Evolutionary conservation across 2,329 filamentous ascomycete genomes (phyloP).

Genomic region (Aspergillus felis): DNA sequence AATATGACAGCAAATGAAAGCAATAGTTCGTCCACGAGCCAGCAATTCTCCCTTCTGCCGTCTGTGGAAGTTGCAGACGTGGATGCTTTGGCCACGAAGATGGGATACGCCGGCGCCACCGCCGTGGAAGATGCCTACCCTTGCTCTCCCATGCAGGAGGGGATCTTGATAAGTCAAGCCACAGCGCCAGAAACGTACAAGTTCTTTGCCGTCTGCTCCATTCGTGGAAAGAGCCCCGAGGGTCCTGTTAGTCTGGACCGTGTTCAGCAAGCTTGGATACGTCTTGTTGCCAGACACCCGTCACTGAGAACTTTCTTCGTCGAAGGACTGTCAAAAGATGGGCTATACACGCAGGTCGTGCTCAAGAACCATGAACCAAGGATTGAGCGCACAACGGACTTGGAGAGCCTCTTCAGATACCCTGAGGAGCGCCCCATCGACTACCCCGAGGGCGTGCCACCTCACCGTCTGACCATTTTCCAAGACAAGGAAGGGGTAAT

Average conservation of each 20-base stretch:
- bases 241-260: constrained; percentile 3
- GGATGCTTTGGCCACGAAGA: constrained; percentile 1
- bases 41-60: not conserved
- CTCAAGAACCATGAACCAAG: not conserved
- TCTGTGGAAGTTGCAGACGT: not conserved
- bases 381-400: not conserved
- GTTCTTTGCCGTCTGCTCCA: constrained; percentile 1
- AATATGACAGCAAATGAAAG: not conserved
- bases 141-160: constrained; percentile 11
- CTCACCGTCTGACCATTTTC: not conserved
- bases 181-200: constrained; percentile 6
- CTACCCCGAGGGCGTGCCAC: not conserved
- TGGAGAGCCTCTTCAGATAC: not conserved
- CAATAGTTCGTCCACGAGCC: not conserved
- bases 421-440: not conserved
- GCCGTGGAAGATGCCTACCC: constrained; percentile 13
- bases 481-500: not conserved
- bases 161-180: constrained; percentile 12
- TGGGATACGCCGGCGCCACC: not conserved
- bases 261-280: constrained; percentile 9
- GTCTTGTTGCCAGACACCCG: constrained; percentile 9
- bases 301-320: constrained; percentile 13
- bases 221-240: not conserved
- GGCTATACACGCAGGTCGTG: constrained; percentile 5
- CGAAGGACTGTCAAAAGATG: not conserved